phyloP scores from a whole-genome alignment of 306 rosid genomes.

The Rosa lucieae region DNA sequence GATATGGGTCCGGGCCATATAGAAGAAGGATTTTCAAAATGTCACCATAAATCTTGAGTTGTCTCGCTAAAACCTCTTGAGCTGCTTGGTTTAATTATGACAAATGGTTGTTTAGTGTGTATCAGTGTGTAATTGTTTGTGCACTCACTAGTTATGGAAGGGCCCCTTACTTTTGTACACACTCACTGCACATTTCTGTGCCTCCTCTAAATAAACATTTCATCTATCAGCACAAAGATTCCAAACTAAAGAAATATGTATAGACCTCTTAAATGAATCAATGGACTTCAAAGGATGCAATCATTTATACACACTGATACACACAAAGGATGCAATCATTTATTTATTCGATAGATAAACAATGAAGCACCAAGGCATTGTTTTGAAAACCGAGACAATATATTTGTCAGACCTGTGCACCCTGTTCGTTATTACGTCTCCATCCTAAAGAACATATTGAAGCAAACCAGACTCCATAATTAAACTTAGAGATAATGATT shows the following conservation, averaged over 20 bases:
- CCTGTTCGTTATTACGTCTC: neutral
- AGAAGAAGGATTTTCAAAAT: neutral
- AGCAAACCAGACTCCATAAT: neutral
- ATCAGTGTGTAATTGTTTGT: too few species aligned
- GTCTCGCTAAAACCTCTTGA: too few species aligned
- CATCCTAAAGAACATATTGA: neutral
- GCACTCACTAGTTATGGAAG: constrained; percentile 34
- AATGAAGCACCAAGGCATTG: neutral
- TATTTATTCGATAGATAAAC: neutral
- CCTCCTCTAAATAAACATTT: constrained; percentile 43
- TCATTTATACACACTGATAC: neutral
- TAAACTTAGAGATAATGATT: neutral
- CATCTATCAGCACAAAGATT: constrained; percentile 12
- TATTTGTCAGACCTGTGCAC: neutral
- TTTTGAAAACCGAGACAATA: neutral
- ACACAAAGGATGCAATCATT: neutral
- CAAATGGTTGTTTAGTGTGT: too few species aligned
- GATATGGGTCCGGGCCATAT: neutral
- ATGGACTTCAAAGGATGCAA: neutral
- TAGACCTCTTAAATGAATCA: neutral
- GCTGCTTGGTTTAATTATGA: too few species aligned
- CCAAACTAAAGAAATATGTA: neutral
- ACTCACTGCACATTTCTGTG: too few species aligned
- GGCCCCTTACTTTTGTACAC: too few species aligned
- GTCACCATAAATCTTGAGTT: neutral